phyloP scores from a whole-genome alignment of 1,284 basidiomycete genomes.

The Cryptococcus hybrid region DNA sequence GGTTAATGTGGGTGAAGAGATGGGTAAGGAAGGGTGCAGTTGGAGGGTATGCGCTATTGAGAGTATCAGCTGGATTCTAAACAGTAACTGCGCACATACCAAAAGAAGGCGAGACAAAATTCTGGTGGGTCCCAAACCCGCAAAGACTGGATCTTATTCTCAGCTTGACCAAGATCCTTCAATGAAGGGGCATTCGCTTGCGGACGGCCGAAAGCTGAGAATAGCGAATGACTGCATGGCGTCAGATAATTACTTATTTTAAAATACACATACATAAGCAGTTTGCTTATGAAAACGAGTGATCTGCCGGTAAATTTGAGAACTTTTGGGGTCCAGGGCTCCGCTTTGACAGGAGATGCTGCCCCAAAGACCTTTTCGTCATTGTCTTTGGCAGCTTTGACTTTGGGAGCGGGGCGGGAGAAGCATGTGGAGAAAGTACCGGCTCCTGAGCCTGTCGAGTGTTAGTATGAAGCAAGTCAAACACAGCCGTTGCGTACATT shows the following conservation, averaged over 20 bases:
- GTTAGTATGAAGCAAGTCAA: background rate
- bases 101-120: slow-evolving; percentile 49
- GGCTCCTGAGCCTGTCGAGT: slow-evolving; percentile 28
- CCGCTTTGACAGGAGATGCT: background rate
- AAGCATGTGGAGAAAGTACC: slow-evolving; percentile 37
- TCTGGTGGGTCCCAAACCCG: slow-evolving; percentile 49
- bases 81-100: slow-evolving; percentile 22
- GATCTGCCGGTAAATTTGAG: slow-evolving; percentile 6
- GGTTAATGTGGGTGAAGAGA: slow-evolving; percentile 35
- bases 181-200: slow-evolving; percentile 1
- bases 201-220: slow-evolving; percentile 34
- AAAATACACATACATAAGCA: too few species aligned
- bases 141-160: slow-evolving; percentile 42
- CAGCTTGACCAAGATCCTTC: slow-evolving; percentile 4
- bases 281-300: background rate
- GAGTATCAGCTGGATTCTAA: background rate
- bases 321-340: background rate
- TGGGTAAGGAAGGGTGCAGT: slow-evolving; percentile 35
- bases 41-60: slow-evolving; percentile 37
- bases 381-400: background rate
- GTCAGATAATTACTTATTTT: too few species aligned
- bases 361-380: slow-evolving; percentile 16
- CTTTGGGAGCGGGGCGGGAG: slow-evolving; percentile 30
- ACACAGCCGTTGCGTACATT: slow-evolving; percentile 23
- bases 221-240: slow-evolving; percentile 18